These are phyloP conservation scores for Pinus tabuliformis DNA, from an alignment of 75 land plant genomes.

Conservation along the genomic window DNA sequence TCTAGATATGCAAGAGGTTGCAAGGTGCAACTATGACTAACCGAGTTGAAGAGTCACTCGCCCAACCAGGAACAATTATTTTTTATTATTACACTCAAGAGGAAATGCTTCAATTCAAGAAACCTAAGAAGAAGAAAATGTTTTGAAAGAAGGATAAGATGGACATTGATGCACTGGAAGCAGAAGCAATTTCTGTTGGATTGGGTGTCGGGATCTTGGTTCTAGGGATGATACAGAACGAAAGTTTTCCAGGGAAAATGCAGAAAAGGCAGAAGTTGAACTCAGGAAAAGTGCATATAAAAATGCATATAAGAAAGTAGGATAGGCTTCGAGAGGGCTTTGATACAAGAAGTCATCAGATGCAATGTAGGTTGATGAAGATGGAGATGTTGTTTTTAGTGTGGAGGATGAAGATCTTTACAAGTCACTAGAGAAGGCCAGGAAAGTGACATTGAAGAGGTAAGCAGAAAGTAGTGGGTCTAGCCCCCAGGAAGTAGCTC, in stretches of 20 bases:
- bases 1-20: slow-evolving; percentile 78
- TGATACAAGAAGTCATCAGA: slow-evolving; percentile 27
- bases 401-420: slow-evolving; percentile 86
- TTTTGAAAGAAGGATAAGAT: slow-evolving; percentile 83
- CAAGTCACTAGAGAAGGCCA: slow-evolving; percentile 70
- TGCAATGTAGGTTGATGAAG: slow-evolving; percentile 34
- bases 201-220: slow-evolving; percentile 83
- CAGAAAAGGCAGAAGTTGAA: slow-evolving; percentile 67
- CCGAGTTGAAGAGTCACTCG: slow-evolving; percentile 45
- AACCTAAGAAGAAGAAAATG: slow-evolving; percentile 95
- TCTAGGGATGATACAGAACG: slow-evolving; percentile 55
- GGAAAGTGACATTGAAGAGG: slow-evolving; percentile 77
- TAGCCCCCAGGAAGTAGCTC: slow-evolving; percentile 72
- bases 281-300: slow-evolving; percentile 62
- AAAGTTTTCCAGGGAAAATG: slow-evolving; percentile 43
- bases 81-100: slow-evolving; percentile 90
- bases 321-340: slow-evolving; percentile 79
- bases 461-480: slow-evolving; percentile 44
- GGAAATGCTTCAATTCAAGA: slow-evolving; percentile 93
- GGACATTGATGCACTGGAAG: slow-evolving; percentile 93
- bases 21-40: slow-evolving; percentile 43
- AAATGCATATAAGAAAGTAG: slow-evolving; percentile 71
- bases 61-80: slow-evolving; percentile 34
- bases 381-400: slow-evolving; percentile 54
- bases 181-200: slow-evolving; percentile 86